Percentiles rank a stretch among this genome's conserved stretches.
phyloP scores from a whole-genome alignment of 176 grass and related monocot genomes.

The Hsuehochloa calcarea region DNA sequence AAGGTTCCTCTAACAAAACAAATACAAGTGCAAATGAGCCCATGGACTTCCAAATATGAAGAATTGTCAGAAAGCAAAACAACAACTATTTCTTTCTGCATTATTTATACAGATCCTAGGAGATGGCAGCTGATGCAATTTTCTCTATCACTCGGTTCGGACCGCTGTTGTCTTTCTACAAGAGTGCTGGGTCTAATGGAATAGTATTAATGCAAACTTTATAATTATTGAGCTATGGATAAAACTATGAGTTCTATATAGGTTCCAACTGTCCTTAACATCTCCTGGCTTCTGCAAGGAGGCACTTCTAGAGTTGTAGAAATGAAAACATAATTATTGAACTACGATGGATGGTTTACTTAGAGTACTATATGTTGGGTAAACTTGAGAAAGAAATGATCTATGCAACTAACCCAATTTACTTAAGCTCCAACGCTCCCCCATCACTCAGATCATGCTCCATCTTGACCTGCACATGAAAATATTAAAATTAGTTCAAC shows the following conservation, averaged over 20 bases:
- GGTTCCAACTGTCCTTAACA: neutral
- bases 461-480: too few species aligned
- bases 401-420: too few species aligned
- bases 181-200: neutral
- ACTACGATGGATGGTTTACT: neutral
- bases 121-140: too few species aligned
- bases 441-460: too few species aligned
- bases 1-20: neutral
- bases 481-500: neutral
- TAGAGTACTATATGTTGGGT: constrained; percentile 1
- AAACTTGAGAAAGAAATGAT: too few species aligned
- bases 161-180: too few species aligned
- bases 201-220: neutral
- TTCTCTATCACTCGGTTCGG: too few species aligned
- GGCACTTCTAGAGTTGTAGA: neutral
- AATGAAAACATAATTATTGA: neutral
- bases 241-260: neutral
- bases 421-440: too few species aligned
- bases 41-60: neutral
- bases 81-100: too few species aligned
- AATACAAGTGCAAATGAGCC: neutral
- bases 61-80: too few species aligned
- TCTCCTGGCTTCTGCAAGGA: constrained; percentile 1
- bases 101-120: too few species aligned
- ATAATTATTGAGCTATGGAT: neutral